Percentiles rank a stretch among this genome's conserved stretches.
phyloP scores from a whole-genome alignment of 495 filamentous ascomycete genomes.

The Lasiosphaeris hirsuta region DNA sequence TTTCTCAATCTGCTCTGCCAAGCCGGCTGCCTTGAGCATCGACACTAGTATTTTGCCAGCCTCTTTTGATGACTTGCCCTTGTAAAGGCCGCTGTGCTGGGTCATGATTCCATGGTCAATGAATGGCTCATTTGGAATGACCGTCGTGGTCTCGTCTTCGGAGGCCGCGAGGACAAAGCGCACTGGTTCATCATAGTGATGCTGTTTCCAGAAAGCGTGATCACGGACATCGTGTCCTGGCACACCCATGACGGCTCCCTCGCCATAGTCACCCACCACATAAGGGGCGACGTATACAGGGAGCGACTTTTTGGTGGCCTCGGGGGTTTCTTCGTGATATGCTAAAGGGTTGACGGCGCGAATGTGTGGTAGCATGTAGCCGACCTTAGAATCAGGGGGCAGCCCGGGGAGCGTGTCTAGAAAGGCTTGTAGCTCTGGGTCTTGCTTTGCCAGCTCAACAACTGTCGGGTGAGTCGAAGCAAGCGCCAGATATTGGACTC shows the following conservation, averaged over 20 bases:
- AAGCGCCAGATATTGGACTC: slow-evolving; percentile 79
- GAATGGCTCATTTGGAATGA: slow-evolving; percentile 45
- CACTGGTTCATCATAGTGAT: slow-evolving; percentile 50
- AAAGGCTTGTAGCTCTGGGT: slow-evolving; percentile 62
- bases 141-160: slow-evolving; percentile 41
- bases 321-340: slow-evolving; percentile 49
- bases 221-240: slow-evolving; percentile 80
- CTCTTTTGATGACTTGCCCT: slow-evolving; percentile 57
- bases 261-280: slow-evolving; percentile 84
- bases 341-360: slow-evolving; percentile 64
- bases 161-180: slow-evolving; percentile 53
- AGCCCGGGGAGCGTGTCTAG: slow-evolving; percentile 59
- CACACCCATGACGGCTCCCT: slow-evolving; percentile 88
- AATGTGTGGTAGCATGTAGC: slow-evolving; percentile 61
- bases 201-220: slow-evolving; percentile 73
- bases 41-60: slow-evolving; percentile 59
- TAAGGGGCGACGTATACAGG: slow-evolving; percentile 82
- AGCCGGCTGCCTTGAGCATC: slow-evolving; percentile 50
- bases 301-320: slow-evolving; percentile 49
- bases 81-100: slow-evolving; percentile 57
- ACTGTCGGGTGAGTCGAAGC: slow-evolving; percentile 73
- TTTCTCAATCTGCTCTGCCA: slow-evolving; percentile 59
- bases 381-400: slow-evolving; percentile 69
- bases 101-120: slow-evolving; percentile 64
- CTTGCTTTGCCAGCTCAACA: slow-evolving; percentile 51